Percentiles rank a stretch among this genome's conserved stretches.
These are phyloP conservation scores for Tilletia indica DNA, from an alignment of 1,284 basidiomycete species.

Conservation along the genomic window DNA sequence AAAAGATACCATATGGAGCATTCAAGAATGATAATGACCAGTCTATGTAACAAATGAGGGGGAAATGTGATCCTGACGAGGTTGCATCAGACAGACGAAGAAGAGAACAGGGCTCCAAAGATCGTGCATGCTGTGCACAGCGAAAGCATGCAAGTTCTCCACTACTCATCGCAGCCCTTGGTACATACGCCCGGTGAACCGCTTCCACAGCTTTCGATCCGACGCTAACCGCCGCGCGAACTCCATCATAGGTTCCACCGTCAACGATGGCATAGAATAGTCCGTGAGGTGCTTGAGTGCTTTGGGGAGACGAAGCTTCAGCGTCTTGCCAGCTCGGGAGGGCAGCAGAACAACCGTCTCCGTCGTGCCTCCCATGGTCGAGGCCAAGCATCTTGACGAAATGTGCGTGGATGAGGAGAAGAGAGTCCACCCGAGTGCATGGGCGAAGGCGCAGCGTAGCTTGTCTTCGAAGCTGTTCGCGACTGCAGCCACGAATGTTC, in stretches of 20 bases:
- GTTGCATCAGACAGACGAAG: neutral
- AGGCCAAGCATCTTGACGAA: neutral
- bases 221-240: slow-evolving; percentile 67
- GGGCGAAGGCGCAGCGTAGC: neutral
- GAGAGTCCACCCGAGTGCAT: neutral
- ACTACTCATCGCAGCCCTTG: neutral
- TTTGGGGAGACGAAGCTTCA: slow-evolving; percentile 29
- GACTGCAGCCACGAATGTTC: neutral
- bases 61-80: too few relatives aligned
- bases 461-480: neutral
- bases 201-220: slow-evolving; percentile 66
- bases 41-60: too few relatives aligned
- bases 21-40: too few relatives aligned
- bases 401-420: neutral
- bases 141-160: neutral
- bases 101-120: neutral
- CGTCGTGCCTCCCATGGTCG: neutral
- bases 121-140: neutral
- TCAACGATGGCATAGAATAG: slow-evolving; percentile 70
- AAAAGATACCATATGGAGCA: too few relatives aligned
- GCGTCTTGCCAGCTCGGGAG: too few relatives aligned
- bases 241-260: slow-evolving; percentile 72
- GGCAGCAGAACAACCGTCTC: too few relatives aligned
- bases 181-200: slow-evolving; percentile 70
- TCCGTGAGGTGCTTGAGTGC: slow-evolving; percentile 67